Evolutionary conservation across 495 filamentous ascomycete species (phyloP), one percentile per base, ranked within the genome.

Genomic region (Xylaria venustula): DNA sequence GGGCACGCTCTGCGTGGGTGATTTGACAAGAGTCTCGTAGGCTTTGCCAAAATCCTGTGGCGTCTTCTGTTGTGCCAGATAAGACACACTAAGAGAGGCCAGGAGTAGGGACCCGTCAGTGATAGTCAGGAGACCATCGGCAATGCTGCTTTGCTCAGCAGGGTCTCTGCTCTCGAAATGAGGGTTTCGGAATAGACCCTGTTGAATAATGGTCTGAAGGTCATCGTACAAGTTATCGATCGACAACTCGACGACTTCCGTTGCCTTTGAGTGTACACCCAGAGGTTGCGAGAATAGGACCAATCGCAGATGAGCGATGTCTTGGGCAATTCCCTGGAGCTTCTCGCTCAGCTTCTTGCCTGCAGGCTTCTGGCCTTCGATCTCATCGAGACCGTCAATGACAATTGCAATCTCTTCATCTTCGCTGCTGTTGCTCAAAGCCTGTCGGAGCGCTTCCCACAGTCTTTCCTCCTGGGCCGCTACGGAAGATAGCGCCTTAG

Each of bases 321-420:
- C 53, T 9, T 45, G 37, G 2, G 53, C 53, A 4, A 55, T 55
- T 2, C 1, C 1, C n/a, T 55, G 53, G 9, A 55, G 23, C 14
- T 55, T 45, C n/a, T 8, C n/a, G 53, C 53, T 55, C 23, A 55
- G 37, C 32, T 55, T 7, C 53, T 55, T 55, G n/a, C 32, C 53
- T 6, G 40, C 17, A 22, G 53, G 53, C 40, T 55, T 55, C 25
- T 44, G 53, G 40, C 53, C 53, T 32, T 55, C 53, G 37, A 55
- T 55, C 40, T 55, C 53, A 22, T 55, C 53, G 0, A 55, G 17
- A 5, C 53, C 53, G 9, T 55, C 53, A 9, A 55, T 45, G 26
- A 55, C 23, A 14, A 55, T 0, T 2, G 53, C 53, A 5, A 55
- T 45, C 15, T 55, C 53, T 34, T 55, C 53, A 44, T 55, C 53